Percentiles rank a stretch among this genome's conserved stretches.
Conservation (phyloP, 129 eudicot genomes). For the Helianthus tuberosus region DNA sequence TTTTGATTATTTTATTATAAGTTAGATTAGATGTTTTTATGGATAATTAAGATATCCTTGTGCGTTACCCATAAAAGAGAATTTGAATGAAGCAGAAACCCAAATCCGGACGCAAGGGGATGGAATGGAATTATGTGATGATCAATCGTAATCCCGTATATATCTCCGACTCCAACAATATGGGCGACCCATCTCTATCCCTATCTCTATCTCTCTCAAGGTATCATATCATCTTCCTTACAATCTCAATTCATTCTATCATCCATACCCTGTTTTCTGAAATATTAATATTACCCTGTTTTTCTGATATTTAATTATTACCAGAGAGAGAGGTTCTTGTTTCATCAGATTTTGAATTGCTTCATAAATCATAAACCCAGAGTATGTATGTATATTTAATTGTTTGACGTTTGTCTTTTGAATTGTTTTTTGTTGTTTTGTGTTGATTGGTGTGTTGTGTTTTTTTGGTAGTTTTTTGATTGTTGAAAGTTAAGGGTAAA, state of each 20-base stretch:
- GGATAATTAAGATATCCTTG: background rate
- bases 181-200: constrained; percentile 18
- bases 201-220: background rate
- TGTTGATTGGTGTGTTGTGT: background rate
- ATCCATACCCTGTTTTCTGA: constrained; percentile 1
- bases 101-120: constrained; percentile 21
- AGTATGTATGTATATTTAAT: background rate
- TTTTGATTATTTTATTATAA: too few species aligned
- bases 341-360: constrained; percentile 5
- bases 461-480: background rate
- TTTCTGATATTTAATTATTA: background rate
- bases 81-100: background rate
- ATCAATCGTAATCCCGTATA: constrained; percentile 8
- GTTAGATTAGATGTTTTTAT: too few species aligned
- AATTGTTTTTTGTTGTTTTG: background rate
- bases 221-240: constrained; percentile 12
- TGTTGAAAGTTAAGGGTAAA: background rate
- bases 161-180: constrained; percentile 35
- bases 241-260: constrained; percentile 15
- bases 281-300: background rate
- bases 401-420: background rate
- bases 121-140: background rate
- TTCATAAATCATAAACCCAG: constrained; percentile 22
- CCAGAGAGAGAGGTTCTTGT: constrained; percentile 14
- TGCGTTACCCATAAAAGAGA: background rate